These are phyloP conservation scores for Saccharomycopsis sp. DNA, from an alignment of 805 yeast species.

Conservation along the genomic window DNA sequence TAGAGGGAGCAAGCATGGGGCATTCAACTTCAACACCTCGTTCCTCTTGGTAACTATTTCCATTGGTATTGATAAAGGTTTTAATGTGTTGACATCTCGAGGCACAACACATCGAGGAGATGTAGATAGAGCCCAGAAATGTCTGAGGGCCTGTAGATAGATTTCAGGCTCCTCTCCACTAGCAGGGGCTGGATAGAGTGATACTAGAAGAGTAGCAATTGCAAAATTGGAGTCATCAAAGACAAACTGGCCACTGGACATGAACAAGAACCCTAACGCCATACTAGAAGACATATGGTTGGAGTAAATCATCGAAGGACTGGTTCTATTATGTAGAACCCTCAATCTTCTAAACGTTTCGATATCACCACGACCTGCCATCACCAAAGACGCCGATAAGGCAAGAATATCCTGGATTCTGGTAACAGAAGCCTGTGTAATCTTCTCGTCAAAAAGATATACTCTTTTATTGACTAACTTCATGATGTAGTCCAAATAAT, in stretches of 20 bases:
- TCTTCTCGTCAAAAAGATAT: constrained; percentile 47
- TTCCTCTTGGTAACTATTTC: constrained; percentile 34
- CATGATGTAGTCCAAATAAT: constrained; percentile 48
- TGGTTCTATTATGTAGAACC: constrained; percentile 52
- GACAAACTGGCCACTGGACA: constrained; percentile 92
- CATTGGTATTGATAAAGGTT: constrained; percentile 42
- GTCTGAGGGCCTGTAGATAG: constrained; percentile 78
- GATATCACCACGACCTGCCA: constrained; percentile 91
- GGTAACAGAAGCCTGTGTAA: constrained; percentile 48
- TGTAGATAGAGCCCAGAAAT: constrained; percentile 84
- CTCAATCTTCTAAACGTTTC: constrained; percentile 69
- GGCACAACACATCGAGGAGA: constrained; percentile 76
- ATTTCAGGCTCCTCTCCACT: constrained; percentile 39
- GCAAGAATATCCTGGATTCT: constrained; percentile 54
- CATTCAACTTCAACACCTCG: constrained; percentile 24
- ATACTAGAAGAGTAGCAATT: constrained; percentile 60
- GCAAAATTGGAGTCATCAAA: constrained; percentile 55
- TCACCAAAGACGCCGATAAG: constrained; percentile 61
- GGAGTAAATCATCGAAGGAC: constrained; percentile 47
- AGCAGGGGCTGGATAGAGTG: constrained; percentile 75
- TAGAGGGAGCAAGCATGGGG: constrained; percentile 70
- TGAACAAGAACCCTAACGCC: constrained; percentile 79
- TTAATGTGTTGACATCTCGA: constrained; percentile 57
- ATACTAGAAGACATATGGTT: constrained; percentile 70
- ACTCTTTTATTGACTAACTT: constrained; percentile 37